Evolutionary conservation across 495 filamentous ascomycete species (phyloP).

Genomic region (Penicillium nucicola): DNA sequence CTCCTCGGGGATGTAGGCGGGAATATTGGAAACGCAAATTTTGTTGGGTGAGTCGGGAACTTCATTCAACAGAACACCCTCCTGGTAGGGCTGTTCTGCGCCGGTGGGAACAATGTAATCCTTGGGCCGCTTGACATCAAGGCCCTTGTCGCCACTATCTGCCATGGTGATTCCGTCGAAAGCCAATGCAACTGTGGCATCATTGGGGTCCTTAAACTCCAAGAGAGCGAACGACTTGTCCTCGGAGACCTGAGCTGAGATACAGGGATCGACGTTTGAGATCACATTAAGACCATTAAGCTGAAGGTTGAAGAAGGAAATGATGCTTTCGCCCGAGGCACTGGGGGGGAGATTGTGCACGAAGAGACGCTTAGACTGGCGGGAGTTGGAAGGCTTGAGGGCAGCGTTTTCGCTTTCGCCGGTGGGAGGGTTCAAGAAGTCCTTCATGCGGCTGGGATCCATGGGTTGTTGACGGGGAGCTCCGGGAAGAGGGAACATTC

Average conservation of each 20-base stretch:
- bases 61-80: constrained; percentile 71
- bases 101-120: constrained; percentile 93
- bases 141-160: constrained; percentile 58
- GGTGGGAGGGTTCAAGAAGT: constrained; percentile 88
- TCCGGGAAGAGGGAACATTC: constrained; percentile 97
- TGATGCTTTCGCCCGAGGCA: constrained; percentile 66
- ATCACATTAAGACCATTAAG: constrained; percentile 92
- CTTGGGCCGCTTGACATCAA: constrained; percentile 86
- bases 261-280: constrained; percentile 78
- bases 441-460: constrained; percentile 91
- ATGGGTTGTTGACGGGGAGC: constrained; percentile 94
- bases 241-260: constrained; percentile 76
- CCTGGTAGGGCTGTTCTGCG: constrained; percentile 74
- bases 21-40: constrained; percentile 87
- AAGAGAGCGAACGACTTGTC: constrained; percentile 78
- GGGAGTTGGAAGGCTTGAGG: constrained; percentile 87
- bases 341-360: constrained; percentile 72
- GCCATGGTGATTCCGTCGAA: constrained; percentile 89
- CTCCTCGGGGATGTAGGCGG: constrained; percentile 80
- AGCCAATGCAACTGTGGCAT: constrained; percentile 88
- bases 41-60: constrained; percentile 94
- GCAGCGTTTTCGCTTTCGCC: constrained; percentile 69
- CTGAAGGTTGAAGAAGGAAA: constrained; percentile 92
- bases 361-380: constrained; percentile 89
- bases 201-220: constrained; percentile 83